phyloP scores from a whole-genome alignment of 805 yeast species.

The Candida nonsorbophila region DNA sequence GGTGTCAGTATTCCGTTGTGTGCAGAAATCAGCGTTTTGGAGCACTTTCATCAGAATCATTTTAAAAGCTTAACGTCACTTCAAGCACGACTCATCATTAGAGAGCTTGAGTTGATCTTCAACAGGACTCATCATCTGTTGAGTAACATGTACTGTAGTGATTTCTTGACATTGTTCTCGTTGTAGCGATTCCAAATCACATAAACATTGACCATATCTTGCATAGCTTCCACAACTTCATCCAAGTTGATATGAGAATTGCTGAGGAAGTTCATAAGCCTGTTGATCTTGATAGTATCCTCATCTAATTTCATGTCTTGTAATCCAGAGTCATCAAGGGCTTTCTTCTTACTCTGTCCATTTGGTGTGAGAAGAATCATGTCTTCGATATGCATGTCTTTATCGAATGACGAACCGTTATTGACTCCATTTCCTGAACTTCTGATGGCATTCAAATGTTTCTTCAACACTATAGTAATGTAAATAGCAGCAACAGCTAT shows the following conservation, averaged over 20 bases:
- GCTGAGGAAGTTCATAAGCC: conserved; percentile 63
- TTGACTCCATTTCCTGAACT: conserved; percentile 4
- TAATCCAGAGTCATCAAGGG: conserved; percentile 9
- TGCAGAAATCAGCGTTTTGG: no score
- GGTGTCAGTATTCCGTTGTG: no score
- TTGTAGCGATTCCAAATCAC: conserved; percentile 86
- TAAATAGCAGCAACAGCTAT: conserved; percentile 80
- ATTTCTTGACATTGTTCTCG: conserved; percentile 52
- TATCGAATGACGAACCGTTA: neutral
- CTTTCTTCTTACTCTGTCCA: neutral
- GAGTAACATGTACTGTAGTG: conserved; percentile 38
- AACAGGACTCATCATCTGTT: conserved; percentile 17
- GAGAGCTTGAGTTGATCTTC: neutral
- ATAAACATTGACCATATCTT: conserved; percentile 75
- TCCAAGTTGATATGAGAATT: conserved; percentile 71
- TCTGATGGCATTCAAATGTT: conserved; percentile 20
- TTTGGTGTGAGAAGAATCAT: conserved; percentile 18
- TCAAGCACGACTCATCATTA: no score
- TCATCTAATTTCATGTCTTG: conserved; percentile 26
- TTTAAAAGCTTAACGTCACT: no score
- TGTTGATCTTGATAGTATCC: conserved; percentile 44
- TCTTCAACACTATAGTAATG: conserved; percentile 60
- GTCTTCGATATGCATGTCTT: conserved; percentile 32
- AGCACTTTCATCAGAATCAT: no score
- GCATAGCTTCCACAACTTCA: conserved; percentile 75